These are phyloP conservation scores for Lentinula guzmanii DNA, from an alignment of 768 basidiomycete species.

Conservation along the genomic window DNA sequence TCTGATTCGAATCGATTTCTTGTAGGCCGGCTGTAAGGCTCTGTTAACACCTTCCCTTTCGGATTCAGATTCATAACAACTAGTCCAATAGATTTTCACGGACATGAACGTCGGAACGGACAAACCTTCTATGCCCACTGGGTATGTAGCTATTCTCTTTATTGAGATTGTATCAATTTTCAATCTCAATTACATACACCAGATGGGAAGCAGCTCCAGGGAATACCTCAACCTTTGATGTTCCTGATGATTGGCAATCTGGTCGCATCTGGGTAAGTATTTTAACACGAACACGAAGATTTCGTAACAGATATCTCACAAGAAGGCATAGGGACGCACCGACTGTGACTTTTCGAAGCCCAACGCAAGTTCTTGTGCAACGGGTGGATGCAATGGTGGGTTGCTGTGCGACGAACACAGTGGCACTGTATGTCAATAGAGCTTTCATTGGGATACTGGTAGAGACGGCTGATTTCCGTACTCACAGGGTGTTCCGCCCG, in stretches of 20 bases:
- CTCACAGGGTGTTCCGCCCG: slow-evolving; percentile 35
- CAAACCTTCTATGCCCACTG: slow-evolving; percentile 24
- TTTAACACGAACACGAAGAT: neutral
- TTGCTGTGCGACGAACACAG: slow-evolving; percentile 45
- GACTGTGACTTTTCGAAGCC: slow-evolving; percentile 58
- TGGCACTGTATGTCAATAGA: slow-evolving; percentile 33
- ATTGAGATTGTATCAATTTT: neutral
- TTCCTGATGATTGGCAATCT: slow-evolving; percentile 47
- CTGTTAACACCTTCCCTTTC: neutral
- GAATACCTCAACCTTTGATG: slow-evolving; percentile 26
- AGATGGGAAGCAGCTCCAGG: slow-evolving; percentile 25
- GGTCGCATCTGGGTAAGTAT: slow-evolving; percentile 32
- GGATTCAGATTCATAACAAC: neutral
- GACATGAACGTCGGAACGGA: slow-evolving; percentile 32
- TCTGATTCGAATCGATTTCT: no score
- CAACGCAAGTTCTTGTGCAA: slow-evolving; percentile 51
- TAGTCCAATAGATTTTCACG: slow-evolving; percentile 30
- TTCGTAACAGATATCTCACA: neutral
- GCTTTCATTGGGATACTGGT: neutral
- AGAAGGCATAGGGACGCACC: slow-evolving; percentile 44
- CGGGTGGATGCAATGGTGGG: slow-evolving; percentile 69
- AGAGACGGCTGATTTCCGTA: slow-evolving; percentile 6
- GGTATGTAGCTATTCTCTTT: slow-evolving; percentile 19
- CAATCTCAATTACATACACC: neutral
- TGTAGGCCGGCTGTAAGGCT: slow-evolving; percentile 39